Conservation (phyloP, 164 flowering plant genomes). For the Houttuynia cordata region DNA sequence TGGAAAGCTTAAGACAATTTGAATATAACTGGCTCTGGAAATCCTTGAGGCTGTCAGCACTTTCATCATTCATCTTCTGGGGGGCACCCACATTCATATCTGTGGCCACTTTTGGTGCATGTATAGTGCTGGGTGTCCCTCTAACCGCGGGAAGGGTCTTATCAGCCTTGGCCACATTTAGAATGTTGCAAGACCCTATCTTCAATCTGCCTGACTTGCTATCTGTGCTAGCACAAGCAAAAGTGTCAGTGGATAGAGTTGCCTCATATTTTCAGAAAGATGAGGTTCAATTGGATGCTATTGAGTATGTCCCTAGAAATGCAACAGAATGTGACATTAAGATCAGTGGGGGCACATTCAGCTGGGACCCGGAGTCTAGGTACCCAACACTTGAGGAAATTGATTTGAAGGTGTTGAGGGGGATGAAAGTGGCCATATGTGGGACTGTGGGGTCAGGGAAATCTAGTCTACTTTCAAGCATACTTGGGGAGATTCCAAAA, state of each 20-base stretch:
- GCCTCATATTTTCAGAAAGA: slow-evolving; percentile 65
- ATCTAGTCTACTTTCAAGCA: slow-evolving; percentile 74
- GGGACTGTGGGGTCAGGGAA: slow-evolving; percentile 96
- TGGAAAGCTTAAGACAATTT: slow-evolving; percentile 41
- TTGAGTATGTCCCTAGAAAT: slow-evolving; percentile 36
- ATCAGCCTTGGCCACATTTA: slow-evolving; percentile 87
- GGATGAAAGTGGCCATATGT: slow-evolving; percentile 91
- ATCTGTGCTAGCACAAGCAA: slow-evolving; percentile 57
- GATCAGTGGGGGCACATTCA: slow-evolving; percentile 53
- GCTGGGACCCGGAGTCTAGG: slow-evolving; percentile 54
- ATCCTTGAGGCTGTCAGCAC: slow-evolving; percentile 40
- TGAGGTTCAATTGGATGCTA: slow-evolving; percentile 54
- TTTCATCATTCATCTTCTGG: slow-evolving; percentile 74
- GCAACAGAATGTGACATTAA: slow-evolving; percentile 39
- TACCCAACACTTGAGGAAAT: slow-evolving; percentile 50
- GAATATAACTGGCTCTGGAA: slow-evolving; percentile 75
- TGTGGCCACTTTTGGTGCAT: slow-evolving; percentile 58
- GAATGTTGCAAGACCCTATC: slow-evolving; percentile 90
- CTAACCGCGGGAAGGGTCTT: slow-evolving; percentile 81
- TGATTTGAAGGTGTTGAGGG: slow-evolving; percentile 51
- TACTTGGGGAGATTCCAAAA: slow-evolving; percentile 78
- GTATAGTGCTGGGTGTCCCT: slow-evolving; percentile 61
- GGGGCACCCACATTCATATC: slow-evolving; percentile 86
- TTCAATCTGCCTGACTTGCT: slow-evolving; percentile 80
- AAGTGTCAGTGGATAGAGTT: slow-evolving; percentile 77